Evolutionary conservation across 495 filamentous ascomycete species (phyloP).

Genomic region (Trichoderma asperelloides): DNA sequence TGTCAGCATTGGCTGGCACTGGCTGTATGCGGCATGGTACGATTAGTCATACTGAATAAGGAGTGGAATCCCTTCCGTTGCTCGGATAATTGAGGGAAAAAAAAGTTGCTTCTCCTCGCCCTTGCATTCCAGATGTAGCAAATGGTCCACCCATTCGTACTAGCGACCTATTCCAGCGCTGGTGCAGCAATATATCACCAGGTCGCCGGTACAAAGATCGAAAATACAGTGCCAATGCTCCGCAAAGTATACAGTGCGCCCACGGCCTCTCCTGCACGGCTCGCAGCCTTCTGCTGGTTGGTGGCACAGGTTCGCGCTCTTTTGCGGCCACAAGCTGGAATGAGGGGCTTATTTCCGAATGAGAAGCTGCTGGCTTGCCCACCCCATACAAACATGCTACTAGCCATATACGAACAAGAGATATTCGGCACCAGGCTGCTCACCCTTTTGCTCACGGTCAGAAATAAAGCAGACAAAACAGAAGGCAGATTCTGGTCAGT

Average conservation of each 20-base stretch:
- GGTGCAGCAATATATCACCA: not conserved
- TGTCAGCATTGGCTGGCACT: not conserved
- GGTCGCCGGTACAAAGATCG: too few species aligned
- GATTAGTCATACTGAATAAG: not conserved
- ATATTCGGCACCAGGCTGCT: too few species aligned
- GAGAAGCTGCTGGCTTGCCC: too few species aligned
- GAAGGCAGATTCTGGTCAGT: too few species aligned
- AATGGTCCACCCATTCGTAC: not conserved
- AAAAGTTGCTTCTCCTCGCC: too few species aligned
- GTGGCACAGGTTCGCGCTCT: not conserved
- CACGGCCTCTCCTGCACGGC: too few species aligned
- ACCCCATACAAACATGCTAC: too few species aligned
- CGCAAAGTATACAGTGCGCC: too few species aligned
- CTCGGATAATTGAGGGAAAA: not conserved
- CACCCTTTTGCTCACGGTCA: too few species aligned
- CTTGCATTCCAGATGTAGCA: not conserved
- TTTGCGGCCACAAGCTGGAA: not conserved
- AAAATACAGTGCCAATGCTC: too few species aligned
- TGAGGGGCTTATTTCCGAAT: constrained; percentile 1
- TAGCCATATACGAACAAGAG: too few species aligned
- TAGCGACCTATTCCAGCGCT: not conserved
- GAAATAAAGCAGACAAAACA: too few species aligned
- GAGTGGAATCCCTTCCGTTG: not conserved
- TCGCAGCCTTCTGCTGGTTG: not conserved
- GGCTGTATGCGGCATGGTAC: not conserved